Conservation (phyloP, 768 basidiomycete genomes). For the Termitomyces sp. region DNA sequence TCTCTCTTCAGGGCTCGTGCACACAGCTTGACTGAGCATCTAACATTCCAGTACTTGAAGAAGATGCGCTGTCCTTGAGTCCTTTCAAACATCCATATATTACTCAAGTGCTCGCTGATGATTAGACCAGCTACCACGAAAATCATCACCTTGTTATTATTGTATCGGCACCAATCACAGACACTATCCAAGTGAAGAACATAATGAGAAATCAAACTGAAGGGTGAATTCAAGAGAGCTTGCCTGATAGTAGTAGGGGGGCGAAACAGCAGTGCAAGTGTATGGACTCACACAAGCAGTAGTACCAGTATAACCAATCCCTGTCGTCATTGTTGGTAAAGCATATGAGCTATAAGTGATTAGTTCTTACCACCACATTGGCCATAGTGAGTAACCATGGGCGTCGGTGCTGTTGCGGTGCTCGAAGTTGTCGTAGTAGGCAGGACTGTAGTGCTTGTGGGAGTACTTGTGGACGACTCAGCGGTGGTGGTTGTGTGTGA, state of each 20-base stretch:
- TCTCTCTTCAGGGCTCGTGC: background rate
- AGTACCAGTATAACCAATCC: slow-evolving; percentile 40
- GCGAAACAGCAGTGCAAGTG: slow-evolving; percentile 41
- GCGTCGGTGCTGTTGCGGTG: slow-evolving; percentile 25
- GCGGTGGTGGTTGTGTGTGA: slow-evolving; percentile 11
- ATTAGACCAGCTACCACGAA: background rate
- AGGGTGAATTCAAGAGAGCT: slow-evolving; percentile 1
- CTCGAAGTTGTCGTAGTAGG: slow-evolving; percentile 23
- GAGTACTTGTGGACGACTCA: slow-evolving; percentile 16
- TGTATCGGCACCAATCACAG: slow-evolving; percentile 7
- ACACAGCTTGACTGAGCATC: no score
- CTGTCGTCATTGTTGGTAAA: slow-evolving; percentile 13
- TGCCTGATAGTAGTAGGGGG: slow-evolving; percentile 52
- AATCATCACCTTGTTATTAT: background rate
- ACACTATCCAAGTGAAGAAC: slow-evolving; percentile 13
- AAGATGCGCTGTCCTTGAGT: background rate
- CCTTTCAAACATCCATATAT: background rate
- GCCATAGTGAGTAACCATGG: slow-evolving; percentile 38
- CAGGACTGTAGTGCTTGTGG: slow-evolving; percentile 26
- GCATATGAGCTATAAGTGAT: background rate
- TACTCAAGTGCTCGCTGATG: background rate
- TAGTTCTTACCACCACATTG: slow-evolving; percentile 43
- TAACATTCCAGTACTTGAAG: background rate
- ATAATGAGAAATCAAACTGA: background rate
- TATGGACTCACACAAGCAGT: slow-evolving; percentile 36